Conservation (phyloP, 352 stramenopile genomes). For the Albugo candida region DNA sequence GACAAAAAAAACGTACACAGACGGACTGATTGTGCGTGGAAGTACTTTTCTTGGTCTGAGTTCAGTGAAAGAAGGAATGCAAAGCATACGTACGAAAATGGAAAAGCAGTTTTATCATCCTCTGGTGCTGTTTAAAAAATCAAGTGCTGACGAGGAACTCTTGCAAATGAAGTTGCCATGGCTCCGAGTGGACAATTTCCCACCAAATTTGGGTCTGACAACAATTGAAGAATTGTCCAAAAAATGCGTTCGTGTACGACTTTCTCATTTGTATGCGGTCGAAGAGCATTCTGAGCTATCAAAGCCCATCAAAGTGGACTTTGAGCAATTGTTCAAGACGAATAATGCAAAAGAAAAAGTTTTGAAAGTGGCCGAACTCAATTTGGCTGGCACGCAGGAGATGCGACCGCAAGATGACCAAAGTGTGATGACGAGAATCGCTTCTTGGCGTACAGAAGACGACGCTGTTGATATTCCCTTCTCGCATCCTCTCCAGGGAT, state of each 20-base stretch:
- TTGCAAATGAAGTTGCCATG: constrained; percentile 35
- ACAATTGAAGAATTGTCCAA: constrained; percentile 72
- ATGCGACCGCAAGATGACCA: constrained; percentile 19
- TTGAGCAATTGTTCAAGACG: constrained; percentile 28
- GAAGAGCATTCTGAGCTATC: constrained; percentile 72
- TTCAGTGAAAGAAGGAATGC: constrained; percentile 26
- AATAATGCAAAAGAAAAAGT: constrained; percentile 18
- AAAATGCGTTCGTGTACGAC: constrained; percentile 70
- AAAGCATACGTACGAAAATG: constrained; percentile 34
- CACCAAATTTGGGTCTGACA: constrained; percentile 84
- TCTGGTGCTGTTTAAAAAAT: constrained; percentile 30
- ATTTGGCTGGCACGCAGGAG: constrained; percentile 58
- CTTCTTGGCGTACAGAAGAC: constrained; percentile 1
- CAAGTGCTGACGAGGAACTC: constrained; percentile 13
- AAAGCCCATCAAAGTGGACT: constrained; percentile 50
- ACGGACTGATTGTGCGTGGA: constrained; percentile 44
- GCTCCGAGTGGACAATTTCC: constrained; percentile 54
- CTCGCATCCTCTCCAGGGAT: constrained; percentile 27
- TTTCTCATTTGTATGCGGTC: constrained; percentile 87
- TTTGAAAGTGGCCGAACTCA: constrained; percentile 68
- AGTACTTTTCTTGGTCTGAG: constrained; percentile 56
- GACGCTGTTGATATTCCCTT: constrained; percentile 9
- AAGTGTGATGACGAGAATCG: constrained; percentile 25
- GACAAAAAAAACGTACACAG: constrained; percentile 30
- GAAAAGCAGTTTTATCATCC: constrained; percentile 46